These are phyloP conservation scores for Coemansia sp. DNA, from an alignment of 192 early-diverging fungal genomes.

Conservation along the genomic window DNA sequence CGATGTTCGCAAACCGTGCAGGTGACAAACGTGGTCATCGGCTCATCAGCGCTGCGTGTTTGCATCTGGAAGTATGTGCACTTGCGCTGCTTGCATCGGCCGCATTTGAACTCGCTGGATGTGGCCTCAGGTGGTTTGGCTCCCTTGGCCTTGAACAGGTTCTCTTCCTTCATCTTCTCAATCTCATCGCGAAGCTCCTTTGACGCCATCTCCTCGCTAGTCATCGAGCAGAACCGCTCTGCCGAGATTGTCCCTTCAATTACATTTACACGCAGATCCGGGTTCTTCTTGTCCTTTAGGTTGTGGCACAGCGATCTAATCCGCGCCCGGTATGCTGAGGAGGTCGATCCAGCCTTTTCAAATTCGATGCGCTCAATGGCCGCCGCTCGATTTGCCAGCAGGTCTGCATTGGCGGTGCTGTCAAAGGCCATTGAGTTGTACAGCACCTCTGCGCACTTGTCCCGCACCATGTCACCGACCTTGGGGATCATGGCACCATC, in stretches of 20 bases:
- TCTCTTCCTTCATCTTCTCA: conserved; percentile 65
- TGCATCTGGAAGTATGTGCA: conserved; percentile 94
- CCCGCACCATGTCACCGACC: conserved; percentile 63
- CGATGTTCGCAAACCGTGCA: conserved; percentile 79
- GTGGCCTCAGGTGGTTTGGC: conserved; percentile 79
- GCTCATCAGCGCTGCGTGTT: conserved; percentile 96
- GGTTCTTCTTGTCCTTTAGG: conserved; percentile 74
- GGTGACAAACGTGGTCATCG: conserved; percentile 97
- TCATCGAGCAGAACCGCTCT: conserved; percentile 72
- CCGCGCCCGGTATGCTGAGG: conserved; percentile 64
- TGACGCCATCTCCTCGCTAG: conserved; percentile 88
- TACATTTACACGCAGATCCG: conserved; percentile 64
- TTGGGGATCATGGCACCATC: conserved; percentile 35
- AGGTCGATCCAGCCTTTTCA: conserved; percentile 50
- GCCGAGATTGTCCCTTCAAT: conserved; percentile 64
- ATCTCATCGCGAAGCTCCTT: conserved; percentile 72
- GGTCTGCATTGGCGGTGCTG: conserved; percentile 49
- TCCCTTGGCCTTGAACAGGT: conserved; percentile 72
- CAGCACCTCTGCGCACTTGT: conserved; percentile 76
- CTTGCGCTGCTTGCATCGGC: conserved; percentile 84
- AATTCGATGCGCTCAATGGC: conserved; percentile 63
- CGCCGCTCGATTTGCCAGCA: conserved; percentile 53
- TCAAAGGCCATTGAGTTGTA: conserved; percentile 67
- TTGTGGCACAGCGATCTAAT: conserved; percentile 76
- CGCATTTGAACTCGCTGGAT: conserved; percentile 88